Evolutionary conservation across 2,329 filamentous ascomycete species (phyloP), one percentile per base, ranked within the genome.

Genomic region (Ceratocystis huliohia): DNA sequence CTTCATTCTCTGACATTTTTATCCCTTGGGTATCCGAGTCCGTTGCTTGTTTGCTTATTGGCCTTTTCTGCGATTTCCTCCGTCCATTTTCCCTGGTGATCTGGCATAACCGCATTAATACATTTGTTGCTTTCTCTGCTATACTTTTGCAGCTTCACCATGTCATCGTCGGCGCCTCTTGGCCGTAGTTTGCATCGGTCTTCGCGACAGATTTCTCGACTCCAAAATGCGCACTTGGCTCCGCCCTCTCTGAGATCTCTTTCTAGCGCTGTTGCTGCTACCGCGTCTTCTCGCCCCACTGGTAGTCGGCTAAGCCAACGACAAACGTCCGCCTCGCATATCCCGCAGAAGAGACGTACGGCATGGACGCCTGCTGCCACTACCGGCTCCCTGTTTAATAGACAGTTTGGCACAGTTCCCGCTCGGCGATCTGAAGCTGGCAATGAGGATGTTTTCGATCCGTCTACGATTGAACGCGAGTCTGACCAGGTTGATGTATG

Each of bases 401-500:
- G 63, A 13, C n/a, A 57, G 13, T 46, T 61, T 45, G 56, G 62
- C 59, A 63, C 65, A 20, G 61, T 72, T n/a, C 65, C 70, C 20
- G 65, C 70, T 15, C 73, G 78, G 30, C 71, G 73, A 46, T 69
- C 70, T 69, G 70, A 59, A 59, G 25, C 28, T 30, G 5, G 2
- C 30, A 8, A 37, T n/a, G 56, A 72, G 41, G 83, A 84, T 45
- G 73, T 78, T 66, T 89, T 90, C 71, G 86, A 91, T 73, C 87
- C 87, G 7, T 76, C 78, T 28, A 77, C 76, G 66, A 80, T 92
- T 67, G 93, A 97, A 70, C 87, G 94, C 70, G 94, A 97, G 75
- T 88, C 85, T 65, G 94, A 99, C 73, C 80, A 94, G 77, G 94
- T 99, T 37, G 94, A 99, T 76, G 92, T 99, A 37, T 96, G 91